Base-by-base conservation (phyloP, 345 rosid species). In the Dipteronia sinensis region DNA sequence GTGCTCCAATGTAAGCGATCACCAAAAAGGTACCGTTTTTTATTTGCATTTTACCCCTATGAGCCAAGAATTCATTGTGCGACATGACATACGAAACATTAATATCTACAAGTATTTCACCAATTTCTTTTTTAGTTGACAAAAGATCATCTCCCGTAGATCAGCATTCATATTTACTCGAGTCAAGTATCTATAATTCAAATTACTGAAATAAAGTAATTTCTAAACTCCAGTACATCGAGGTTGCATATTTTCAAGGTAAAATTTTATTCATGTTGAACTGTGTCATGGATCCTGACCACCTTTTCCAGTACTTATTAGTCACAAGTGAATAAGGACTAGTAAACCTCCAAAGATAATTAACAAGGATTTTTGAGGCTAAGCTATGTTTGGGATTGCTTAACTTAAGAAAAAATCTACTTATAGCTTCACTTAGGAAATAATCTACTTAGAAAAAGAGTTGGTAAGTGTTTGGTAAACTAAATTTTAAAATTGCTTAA, bases 251-350 rank as follows among this genome's bases (percentile, higher is more conserved):
- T 2, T 1, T 29, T 2, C 47, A 1, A 51, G 5, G 16, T 46
- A 78, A 55, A 15, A 53, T 15, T 65, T 64, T 53, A 70, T 74
- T 31, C 1, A 78, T 17, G 75, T 65, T 78, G 71, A 71, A 61
- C 42, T 81, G 77, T 22, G 77, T 51, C 55, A 81, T 67, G 59
- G 66, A 29, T 47, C 66, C 65, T 1, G 71, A 77, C 77, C 75
- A 72, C 40, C 46, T 42, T 9, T 42, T 42, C 10, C 1, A 0
- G 46, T 42, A 9, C 38, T 31, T 31, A 7, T 42, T 42, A 42
- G 10, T 6, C 46, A 42, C 8, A 42, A 42, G 46, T 8, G 46
- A 7, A 42, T 42, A 42, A 42, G 8, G 46, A 42, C 46, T 42
- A 42, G 46, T 42, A 6, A 42, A 6, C 46, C 46, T 42, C 46